phyloP scores from a whole-genome alignment of 768 basidiomycete genomes.

The Nevesoporus exiguus region DNA sequence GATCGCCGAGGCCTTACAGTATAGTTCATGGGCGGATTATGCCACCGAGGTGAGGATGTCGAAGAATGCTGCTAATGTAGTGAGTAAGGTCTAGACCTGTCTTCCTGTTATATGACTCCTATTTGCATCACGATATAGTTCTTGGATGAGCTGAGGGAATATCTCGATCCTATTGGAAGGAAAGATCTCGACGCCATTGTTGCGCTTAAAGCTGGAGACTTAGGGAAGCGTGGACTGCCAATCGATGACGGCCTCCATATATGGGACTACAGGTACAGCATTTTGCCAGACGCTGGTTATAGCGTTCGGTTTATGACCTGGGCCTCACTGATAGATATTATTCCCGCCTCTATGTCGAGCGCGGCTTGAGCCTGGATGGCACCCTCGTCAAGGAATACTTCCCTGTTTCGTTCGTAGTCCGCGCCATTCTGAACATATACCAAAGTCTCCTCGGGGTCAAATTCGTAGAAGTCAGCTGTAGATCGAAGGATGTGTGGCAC shows the following conservation, averaged over 20 bases:
- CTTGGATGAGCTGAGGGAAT: constrained; percentile 66
- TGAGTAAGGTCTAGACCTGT: constrained; percentile 21
- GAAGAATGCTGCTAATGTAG: constrained; percentile 62
- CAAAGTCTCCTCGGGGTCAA: constrained; percentile 72
- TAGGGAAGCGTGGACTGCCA: constrained; percentile 51
- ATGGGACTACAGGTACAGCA: constrained; percentile 75
- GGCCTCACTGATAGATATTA: constrained; percentile 21
- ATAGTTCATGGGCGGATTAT: constrained; percentile 80
- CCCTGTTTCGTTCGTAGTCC: constrained; percentile 77
- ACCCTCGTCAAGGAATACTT: constrained; percentile 82
- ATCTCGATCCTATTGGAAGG: constrained; percentile 66
- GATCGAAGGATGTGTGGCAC: constrained; percentile 71
- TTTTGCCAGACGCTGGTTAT: neutral
- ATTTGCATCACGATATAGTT: constrained; percentile 44
- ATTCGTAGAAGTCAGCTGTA: constrained; percentile 52
- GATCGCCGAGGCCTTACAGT: constrained; percentile 63
- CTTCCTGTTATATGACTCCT: neutral
- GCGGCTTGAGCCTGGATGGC: constrained; percentile 64
- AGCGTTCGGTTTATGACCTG: neutral
- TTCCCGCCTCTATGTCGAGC: constrained; percentile 47
- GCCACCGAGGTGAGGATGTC: constrained; percentile 82
- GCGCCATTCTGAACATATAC: constrained; percentile 76
- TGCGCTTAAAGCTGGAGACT: constrained; percentile 70
- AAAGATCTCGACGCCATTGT: constrained; percentile 66
- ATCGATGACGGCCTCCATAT: constrained; percentile 70